A percentile compares a stretch with the other conserved stretches of the same genome.
Evolutionary conservation across 1,284 basidiomycete species (phyloP).

Genomic region (Irpex sp.): DNA sequence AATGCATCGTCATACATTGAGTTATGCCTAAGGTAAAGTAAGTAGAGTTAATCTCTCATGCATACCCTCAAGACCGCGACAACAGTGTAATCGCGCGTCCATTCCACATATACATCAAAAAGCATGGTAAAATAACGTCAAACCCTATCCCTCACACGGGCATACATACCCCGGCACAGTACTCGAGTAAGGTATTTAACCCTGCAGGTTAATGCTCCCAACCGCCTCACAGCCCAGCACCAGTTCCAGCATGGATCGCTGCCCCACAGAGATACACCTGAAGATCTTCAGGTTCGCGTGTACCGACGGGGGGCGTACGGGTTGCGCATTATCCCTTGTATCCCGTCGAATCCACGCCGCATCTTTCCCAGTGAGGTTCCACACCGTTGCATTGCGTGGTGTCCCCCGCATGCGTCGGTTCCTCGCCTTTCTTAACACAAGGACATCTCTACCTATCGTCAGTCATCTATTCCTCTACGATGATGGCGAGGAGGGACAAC

Average conservation of each 20-base stretch:
- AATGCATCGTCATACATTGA: too few relatives aligned
- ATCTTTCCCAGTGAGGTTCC: neutral
- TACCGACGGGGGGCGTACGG: slow-evolving; percentile 3
- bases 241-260: neutral
- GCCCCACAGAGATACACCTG: neutral
- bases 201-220: too few relatives aligned
- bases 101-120: too few relatives aligned
- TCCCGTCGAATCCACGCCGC: neutral
- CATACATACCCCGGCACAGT: too few relatives aligned
- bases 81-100: too few relatives aligned
- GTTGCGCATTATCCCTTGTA: neutral
- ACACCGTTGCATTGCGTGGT: neutral
- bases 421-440: neutral
- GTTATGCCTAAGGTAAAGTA: too few relatives aligned
- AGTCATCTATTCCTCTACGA: neutral
- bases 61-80: too few relatives aligned
- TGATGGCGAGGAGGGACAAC: neutral
- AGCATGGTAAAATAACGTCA: too few relatives aligned
- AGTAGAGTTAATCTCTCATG: too few relatives aligned
- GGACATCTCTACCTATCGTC: neutral
- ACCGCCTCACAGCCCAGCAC: too few relatives aligned
- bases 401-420: neutral
- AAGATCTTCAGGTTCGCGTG: neutral
- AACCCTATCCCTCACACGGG: too few relatives aligned
- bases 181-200: too few relatives aligned